Base-by-base conservation (phyloP, 805 yeast genomes). In the Cyberlindnera euphorbiiphila region DNA sequence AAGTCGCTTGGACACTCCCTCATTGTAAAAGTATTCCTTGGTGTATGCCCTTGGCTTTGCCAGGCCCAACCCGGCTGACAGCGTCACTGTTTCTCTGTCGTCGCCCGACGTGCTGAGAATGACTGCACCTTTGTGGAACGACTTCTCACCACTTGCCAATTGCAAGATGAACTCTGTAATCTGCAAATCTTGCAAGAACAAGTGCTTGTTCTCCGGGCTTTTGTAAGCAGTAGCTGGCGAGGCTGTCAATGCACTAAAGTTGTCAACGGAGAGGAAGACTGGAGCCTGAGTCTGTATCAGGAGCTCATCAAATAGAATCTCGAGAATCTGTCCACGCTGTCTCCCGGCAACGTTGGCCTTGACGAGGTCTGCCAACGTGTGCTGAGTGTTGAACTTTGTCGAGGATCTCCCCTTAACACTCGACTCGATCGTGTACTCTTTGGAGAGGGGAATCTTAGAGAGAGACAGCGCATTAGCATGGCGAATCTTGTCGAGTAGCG, bases 191-290 rank as follows among this genome's bases (percentile, higher is more conserved):
- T 69, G 66, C 42, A 79, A 68, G 49, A 76, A 76, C 39, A 88
- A 72, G 9, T 70, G 70, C 27, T 64, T 57, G 61, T 78, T 77
- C 17, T 74, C 65, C 1, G 70, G 59, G 53, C 79, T 72, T 49
- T 74, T 71, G 63, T 88, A 86, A 27, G 63, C 68, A 8, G 95
- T 74, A 36, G 60, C 60, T 6, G 83, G 69, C 21, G 62, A 52
- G 25, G 78, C 72, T 10, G 78, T 57, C 40, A 85, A 61, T 4
- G 79, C 76, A 42, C 85, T 78, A 54, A 86, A 70, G 54, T 84
- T 79, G 58, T 88, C 97, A 29, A 87, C 69, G 3, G 94, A 70
- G 29, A 86, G 66, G 34, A 74, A 65, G 9, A 82, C 81, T 5
- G 91, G 89, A 25, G 65, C 57, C 12, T 54, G 39, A 2, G 60